Evolutionary conservation across 345 rosid genomes (phyloP).

Genomic region (Atalantia buxifolia): DNA sequence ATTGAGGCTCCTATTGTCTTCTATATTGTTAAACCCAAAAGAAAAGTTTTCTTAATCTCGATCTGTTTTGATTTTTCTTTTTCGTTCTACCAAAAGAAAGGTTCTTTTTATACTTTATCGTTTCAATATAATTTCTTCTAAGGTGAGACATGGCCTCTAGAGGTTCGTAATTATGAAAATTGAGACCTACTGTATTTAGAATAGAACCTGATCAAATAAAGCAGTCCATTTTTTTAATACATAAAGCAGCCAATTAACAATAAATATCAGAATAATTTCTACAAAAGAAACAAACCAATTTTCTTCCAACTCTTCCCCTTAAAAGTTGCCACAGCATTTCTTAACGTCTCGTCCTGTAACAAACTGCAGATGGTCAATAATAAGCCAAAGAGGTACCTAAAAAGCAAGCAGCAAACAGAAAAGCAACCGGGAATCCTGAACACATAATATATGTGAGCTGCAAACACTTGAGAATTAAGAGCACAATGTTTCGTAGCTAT

Average conservation of each 20-base stretch:
- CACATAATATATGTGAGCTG: neutral
- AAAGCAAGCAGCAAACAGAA: neutral
- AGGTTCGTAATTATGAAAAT: neutral
- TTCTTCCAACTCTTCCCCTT: constrained; percentile 92
- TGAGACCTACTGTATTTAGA: neutral
- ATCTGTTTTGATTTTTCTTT: neutral
- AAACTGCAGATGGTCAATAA: neutral
- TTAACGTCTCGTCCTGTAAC: constrained; percentile 81
- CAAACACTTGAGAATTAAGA: neutral
- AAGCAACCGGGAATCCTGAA: neutral
- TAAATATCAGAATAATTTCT: constrained; percentile 3
- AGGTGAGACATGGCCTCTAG: neutral
- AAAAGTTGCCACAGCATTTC: constrained; percentile 64
- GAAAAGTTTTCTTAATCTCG: neutral
- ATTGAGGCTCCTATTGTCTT: neutral
- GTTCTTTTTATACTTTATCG: neutral
- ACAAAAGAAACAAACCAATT: constrained; percentile 50
- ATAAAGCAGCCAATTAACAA: neutral
- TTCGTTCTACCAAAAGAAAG: neutral
- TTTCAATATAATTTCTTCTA: neutral
- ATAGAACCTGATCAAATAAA: neutral
- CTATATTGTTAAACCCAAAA: neutral
- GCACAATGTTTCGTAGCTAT: neutral
- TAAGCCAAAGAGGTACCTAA: neutral
- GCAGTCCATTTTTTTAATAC: neutral